Percentiles rank a stretch among this genome's conserved stretches.
Evolutionary conservation across 345 rosid species (phyloP).

Genomic region (Eucalyptus virginea): DNA sequence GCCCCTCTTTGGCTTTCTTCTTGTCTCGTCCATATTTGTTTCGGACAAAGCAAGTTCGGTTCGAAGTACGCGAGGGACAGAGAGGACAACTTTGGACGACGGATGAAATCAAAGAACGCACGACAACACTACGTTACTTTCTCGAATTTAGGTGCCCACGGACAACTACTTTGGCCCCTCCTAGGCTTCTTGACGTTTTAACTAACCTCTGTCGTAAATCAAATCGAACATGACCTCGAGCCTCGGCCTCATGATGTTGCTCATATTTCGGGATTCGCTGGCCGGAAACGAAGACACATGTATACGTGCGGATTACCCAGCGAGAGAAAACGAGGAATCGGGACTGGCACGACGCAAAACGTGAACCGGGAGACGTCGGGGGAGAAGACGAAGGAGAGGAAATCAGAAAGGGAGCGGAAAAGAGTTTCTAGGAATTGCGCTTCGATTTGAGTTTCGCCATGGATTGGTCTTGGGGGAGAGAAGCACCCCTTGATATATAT

Average conservation of each 20-base stretch:
- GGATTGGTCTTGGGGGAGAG: not conserved
- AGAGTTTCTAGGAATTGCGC: not conserved
- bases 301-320: not conserved
- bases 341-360: not conserved
- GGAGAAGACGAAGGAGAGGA: not conserved
- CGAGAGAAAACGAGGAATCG: not conserved
- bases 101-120: not conserved
- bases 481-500: not conserved
- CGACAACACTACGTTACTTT: not conserved
- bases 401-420: not conserved
- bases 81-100: not conserved
- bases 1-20: conserved; percentile 22
- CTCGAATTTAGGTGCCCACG: not conserved
- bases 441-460: not conserved
- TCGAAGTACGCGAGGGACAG: not conserved
- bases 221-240: conserved; percentile 10
- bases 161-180: not conserved
- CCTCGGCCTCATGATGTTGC: conserved; percentile 31
- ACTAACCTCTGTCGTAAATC: conserved; percentile 28
- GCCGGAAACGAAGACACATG: not conserved
- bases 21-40: not conserved
- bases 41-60: not conserved
- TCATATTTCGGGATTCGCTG: conserved; percentile 1
- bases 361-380: not conserved
- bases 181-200: not conserved